phyloP scores from a whole-genome alignment of 2,329 filamentous ascomycete species.

The Colletotrichum cordylinicola region DNA sequence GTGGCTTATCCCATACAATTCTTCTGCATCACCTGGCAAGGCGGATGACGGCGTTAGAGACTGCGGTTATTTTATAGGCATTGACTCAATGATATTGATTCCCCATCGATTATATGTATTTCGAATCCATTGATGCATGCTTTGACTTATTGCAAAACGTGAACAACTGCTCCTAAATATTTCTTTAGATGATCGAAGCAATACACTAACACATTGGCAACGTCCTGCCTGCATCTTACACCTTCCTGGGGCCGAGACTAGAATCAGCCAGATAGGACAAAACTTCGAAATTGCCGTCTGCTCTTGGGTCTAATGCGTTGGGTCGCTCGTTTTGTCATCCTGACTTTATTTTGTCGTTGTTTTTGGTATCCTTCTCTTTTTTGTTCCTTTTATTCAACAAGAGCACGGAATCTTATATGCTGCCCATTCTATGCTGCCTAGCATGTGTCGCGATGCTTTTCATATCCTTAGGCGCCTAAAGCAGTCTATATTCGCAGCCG shows the following conservation, averaged over 20 bases:
- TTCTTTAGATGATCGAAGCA: background rate
- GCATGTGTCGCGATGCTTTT: background rate
- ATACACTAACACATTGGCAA: fast-evolving
- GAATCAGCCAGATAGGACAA: fast-evolving
- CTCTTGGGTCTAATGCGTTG: background rate
- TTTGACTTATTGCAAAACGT: background rate
- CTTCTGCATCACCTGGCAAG: conserved; percentile 21
- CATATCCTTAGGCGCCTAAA: background rate
- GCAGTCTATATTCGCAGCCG: background rate
- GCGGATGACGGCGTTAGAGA: conserved; percentile 20
- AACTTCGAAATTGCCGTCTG: background rate
- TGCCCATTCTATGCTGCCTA: background rate
- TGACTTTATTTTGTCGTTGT: background rate
- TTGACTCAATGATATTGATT: conserved; percentile 19
- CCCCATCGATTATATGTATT: background rate
- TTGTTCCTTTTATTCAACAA: background rate
- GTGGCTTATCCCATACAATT: conserved; percentile 4
- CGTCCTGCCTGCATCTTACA: background rate
- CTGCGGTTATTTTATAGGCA: conserved; percentile 15
- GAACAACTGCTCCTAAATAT: background rate
- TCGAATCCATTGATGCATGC: background rate
- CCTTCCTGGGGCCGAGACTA: background rate
- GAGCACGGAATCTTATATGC: background rate
- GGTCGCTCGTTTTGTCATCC: background rate
- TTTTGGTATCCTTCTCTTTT: background rate